phyloP scores from a whole-genome alignment of 306 rosid genomes.

The Cyamopsis tetragonoloba region DNA sequence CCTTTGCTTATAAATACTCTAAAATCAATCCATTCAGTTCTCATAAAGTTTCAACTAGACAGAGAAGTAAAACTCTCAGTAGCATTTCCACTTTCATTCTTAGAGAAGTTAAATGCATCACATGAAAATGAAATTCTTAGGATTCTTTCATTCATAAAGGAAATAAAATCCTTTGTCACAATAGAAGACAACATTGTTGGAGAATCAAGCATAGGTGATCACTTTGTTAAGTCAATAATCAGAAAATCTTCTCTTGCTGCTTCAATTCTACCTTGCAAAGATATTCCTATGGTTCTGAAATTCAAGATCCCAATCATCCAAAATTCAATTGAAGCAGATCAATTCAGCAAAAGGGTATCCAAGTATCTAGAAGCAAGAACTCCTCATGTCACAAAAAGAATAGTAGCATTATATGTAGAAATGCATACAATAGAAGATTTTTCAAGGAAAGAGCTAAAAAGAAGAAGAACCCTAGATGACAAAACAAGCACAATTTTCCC shows the following conservation, averaged over 20 bases:
- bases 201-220: conserved; percentile 36
- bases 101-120: conserved; percentile 36
- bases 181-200: conserved; percentile 46
- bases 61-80: conserved; percentile 46
- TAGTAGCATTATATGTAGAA: conserved; percentile 50
- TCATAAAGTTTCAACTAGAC: conserved; percentile 28
- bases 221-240: conserved; percentile 37
- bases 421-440: conserved; percentile 40
- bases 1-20: conserved; percentile 36
- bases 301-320: conserved; percentile 39
- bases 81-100: conserved; percentile 50
- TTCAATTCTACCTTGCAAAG: conserved; percentile 44
- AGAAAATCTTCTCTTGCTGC: conserved; percentile 38
- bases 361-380: conserved; percentile 43
- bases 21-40: conserved; percentile 39
- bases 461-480: conserved; percentile 50
- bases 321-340: conserved; percentile 37
- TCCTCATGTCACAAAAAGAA: conserved; percentile 28
- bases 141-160: conserved; percentile 39
- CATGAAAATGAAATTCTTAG: conserved; percentile 28
- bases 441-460: conserved; percentile 38
- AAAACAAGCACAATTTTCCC: conserved; percentile 55
- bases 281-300: conserved; percentile 48
- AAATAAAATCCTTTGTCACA: conserved; percentile 40
- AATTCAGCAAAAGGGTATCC: conserved; percentile 36